Evolutionary conservation across 495 filamentous ascomycete species (phyloP), one percentile per base, ranked within the genome.

Genomic region (Chaetomium cochliodes): DNA sequence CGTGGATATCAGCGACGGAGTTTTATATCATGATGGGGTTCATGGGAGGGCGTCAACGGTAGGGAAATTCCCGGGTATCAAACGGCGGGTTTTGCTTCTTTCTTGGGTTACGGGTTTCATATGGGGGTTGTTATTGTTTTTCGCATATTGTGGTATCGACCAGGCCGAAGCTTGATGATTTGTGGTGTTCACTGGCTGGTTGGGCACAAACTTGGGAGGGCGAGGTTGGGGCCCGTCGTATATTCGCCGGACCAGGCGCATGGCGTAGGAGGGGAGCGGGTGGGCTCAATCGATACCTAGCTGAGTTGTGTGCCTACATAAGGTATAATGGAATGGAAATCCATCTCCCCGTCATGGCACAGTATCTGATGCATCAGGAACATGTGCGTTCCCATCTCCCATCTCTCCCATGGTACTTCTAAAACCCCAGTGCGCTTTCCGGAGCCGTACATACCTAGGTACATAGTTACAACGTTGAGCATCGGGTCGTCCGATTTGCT

Each of bases 1-100:
- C 68, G 64, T 66, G 60, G 70, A 64, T 73, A 72, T 70, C 70
- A 76, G 73, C 72, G 70, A 69, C 58, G 72, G 74, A 76, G 72
- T 74, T 76, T 52, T 63, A 44, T 65, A 65, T 68, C 59, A 64
- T 64, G 67, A 67, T 37, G 72, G 74, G 72, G 71, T 74, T 76
- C 47, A 53, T 23, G 56, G 25, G 41, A 62, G 64, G 70, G 49
- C 66, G 68, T 69, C 65, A 64, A 56, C 39, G 58, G 37, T 28
- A 58, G 66, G 59, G 47, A 63, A 56, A 56, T 66, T 37, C 18
- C 67, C 53, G 64, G 67, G 44, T 56, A 53, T 53, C 39, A 58
- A 51, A 39, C 33, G 37, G 37, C 28, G 52, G 23, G 20, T 47
- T 59, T 47, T 12, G 28, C 37, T 57, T 60, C 61, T 15, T 53